A percentile compares a stretch with the other conserved stretches of the same genome.
phyloP scores from a whole-genome alignment of 495 filamentous ascomycete species.

The Aspergillus coremiiformis region DNA sequence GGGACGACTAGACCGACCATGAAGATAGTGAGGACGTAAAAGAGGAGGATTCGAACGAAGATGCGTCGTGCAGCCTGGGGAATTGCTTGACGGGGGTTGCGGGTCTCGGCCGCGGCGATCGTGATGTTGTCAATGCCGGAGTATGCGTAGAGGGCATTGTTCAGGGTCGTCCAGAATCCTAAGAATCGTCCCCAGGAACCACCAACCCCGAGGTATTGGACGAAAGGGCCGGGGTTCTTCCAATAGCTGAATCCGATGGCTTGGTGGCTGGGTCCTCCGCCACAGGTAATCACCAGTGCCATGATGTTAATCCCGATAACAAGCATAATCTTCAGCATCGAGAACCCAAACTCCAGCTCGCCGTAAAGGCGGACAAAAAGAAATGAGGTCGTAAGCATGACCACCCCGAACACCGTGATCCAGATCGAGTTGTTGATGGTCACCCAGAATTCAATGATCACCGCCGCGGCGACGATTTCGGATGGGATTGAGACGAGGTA shows the following conservation, averaged over 20 bases:
- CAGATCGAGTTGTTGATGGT: constrained; percentile 45
- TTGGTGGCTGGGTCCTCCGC: constrained; percentile 27
- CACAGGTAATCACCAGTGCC: constrained; percentile 37
- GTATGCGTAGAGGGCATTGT: constrained; percentile 52
- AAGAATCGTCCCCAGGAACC: constrained; percentile 41
- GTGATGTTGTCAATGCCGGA: constrained; percentile 48
- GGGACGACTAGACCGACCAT: constrained; percentile 44
- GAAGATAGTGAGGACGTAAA: constrained; percentile 39
- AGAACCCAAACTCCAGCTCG: constrained; percentile 38
- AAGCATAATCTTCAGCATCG: constrained; percentile 41
- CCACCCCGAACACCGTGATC: constrained; percentile 47
- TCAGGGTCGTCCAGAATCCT: constrained; percentile 54
- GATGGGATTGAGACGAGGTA: constrained; percentile 56
- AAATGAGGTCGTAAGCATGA: constrained; percentile 47
- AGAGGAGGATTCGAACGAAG: constrained; percentile 37
- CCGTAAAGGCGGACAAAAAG: constrained; percentile 42
- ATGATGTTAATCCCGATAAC: constrained; percentile 47
- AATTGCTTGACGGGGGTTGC: constrained; percentile 36
- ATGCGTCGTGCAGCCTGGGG: constrained; percentile 39
- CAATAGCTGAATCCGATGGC: constrained; percentile 42
- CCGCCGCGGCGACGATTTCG: constrained; percentile 55
- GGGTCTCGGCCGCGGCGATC: constrained; percentile 45
- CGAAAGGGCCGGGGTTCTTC: constrained; percentile 42
- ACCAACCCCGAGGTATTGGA: constrained; percentile 35
- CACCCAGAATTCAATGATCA: constrained; percentile 54